Evolutionary conservation across 73 alveolate species (phyloP), one percentile per base, ranked within the genome.

Genomic region (Uronychia setigera): DNA sequence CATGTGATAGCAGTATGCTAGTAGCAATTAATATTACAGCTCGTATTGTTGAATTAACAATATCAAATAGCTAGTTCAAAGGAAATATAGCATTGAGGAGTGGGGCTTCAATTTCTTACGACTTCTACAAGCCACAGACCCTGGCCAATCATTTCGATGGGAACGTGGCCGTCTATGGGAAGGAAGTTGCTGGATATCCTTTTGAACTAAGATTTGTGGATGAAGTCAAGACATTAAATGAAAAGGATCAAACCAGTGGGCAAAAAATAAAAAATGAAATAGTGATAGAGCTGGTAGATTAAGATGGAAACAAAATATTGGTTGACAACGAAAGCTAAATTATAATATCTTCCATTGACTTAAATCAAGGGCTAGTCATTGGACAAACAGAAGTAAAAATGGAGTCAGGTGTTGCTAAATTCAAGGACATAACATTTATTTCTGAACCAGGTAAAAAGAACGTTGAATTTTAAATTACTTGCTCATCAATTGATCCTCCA

Each of bases 301-400:
- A 76, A 9, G 59, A 76, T 29, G 59, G 27, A 1, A 9, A 76
- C 19, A 76, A 58, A 30, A 76, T 76, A 1, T 26, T 76, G 32
- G 32, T 32, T 28, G 81, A 76, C 31, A 5, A 26, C 1, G 5
- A 1, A 1, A 26, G 59, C 46, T 5, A 9, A 31, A 26, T 76
- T 5, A 13, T 31, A 1, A 76, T 76, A 9, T 5, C 5, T 9
- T 32, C 32, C 1, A 28, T 1, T 1, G 46, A 26, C 59, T 76
- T 76, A 1, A 25, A 28, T 1, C 9, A 5, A 29, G 81, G 81
- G 9, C 5, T 76, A 27, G 59, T 60, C 5, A 60, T 81, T 26
- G 86, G 86, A 5, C 35, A 80, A 19, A 80, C 86, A 0, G 86
- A 80, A 28, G 86, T 80, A 27, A 80, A 77, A 35, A 76, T 80